Conservation (phyloP, 1,284 basidiomycete genomes). For the Apiotrichum sp. region DNA sequence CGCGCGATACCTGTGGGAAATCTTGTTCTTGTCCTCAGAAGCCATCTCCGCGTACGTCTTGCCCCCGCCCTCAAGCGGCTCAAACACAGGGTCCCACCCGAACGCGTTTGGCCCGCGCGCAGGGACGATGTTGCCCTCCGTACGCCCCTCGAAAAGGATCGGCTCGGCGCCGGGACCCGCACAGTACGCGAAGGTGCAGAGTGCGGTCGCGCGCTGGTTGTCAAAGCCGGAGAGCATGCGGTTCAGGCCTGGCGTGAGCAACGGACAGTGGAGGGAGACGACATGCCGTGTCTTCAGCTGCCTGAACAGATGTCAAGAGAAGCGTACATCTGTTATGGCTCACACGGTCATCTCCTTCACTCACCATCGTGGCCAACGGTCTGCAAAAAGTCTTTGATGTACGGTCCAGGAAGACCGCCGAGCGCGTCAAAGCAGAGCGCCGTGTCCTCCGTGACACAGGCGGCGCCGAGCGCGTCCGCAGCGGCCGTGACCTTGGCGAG, state of each 20-base stretch:
- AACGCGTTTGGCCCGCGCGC: constrained; percentile 69
- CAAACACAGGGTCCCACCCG: constrained; percentile 92
- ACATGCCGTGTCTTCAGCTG: too few relatives aligned
- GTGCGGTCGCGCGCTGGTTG: constrained; percentile 72
- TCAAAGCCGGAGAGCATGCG: constrained; percentile 77
- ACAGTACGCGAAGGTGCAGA: constrained; percentile 95
- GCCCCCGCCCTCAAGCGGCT: constrained; percentile 55
- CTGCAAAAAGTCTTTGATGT: constrained; percentile 88
- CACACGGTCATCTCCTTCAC: constrained; percentile 10
- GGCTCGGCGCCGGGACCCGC: constrained; percentile 68
- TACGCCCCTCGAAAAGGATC: constrained; percentile 84
- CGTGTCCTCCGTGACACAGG: constrained; percentile 96
- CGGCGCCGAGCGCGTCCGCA: constrained; percentile 72
- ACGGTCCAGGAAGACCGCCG: constrained; percentile 86
- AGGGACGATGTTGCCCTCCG: constrained; percentile 79
- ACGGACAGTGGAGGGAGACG: not conserved
- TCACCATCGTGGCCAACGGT: constrained; percentile 69
- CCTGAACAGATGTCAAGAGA: too few relatives aligned
- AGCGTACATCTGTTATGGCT: too few relatives aligned
- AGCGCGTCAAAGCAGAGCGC: constrained; percentile 86
- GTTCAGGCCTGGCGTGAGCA: constrained; percentile 62
- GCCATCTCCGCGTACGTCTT: constrained; percentile 85
- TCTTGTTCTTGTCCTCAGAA: constrained; percentile 71
- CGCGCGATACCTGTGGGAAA: constrained; percentile 86
- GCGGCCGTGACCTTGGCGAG: constrained; percentile 79